Base-by-base conservation (phyloP, 2,329 filamentous ascomycete genomes). In the Stylonectria norvegica region DNA sequence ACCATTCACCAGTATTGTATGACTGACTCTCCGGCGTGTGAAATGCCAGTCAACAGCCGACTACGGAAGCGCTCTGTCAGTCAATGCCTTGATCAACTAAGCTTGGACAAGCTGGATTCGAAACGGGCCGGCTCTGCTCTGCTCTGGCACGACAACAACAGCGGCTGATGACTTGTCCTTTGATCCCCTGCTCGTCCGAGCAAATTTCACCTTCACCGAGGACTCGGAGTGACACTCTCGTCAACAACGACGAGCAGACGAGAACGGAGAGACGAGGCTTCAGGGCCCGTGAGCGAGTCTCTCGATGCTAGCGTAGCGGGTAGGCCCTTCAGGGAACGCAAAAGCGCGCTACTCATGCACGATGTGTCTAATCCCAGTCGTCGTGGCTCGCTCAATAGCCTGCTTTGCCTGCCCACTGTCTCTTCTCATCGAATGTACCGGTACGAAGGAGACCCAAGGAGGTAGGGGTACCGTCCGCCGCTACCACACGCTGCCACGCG, bases 351-450 rank as follows among this genome's bases (percentile, higher is more conserved):
- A 56, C 38, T 49, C 40, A 56, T 56, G 53, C 53, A 56, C 53
- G 51, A 56, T 56, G 52, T 56, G 53, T 56, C 53, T 49, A 55
- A 56, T 43, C 53, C 53, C 33, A 36, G 53, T 53, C 48, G 16
- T 22, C 6, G 43, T 45, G 44, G 40, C 28, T 47, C 33, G 40
- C 28, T 47, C 33, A 30, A 35, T 20, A 36, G 10, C 34, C 34
- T 17, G 12, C n/a, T n/a, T n/a, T n/a, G n/a, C n/a, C n/a, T n/a
- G n/a, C n/a, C n/a, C n/a, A n/a, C n/a, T n/a, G n/a, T n/a, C n/a
- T n/a, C n/a, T n/a, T n/a, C n/a, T n/a, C n/a, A n/a, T n/a, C n/a
- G n/a, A n/a, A n/a, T n/a, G n/a, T n/a, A n/a, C n/a, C n/a, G n/a
- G n/a, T n/a, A n/a, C n/a, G n/a, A n/a, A n/a, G n/a, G n/a, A n/a